Conservation (phyloP, 2,329 filamentous ascomycete genomes). For the Didymella pinodella region DNA sequence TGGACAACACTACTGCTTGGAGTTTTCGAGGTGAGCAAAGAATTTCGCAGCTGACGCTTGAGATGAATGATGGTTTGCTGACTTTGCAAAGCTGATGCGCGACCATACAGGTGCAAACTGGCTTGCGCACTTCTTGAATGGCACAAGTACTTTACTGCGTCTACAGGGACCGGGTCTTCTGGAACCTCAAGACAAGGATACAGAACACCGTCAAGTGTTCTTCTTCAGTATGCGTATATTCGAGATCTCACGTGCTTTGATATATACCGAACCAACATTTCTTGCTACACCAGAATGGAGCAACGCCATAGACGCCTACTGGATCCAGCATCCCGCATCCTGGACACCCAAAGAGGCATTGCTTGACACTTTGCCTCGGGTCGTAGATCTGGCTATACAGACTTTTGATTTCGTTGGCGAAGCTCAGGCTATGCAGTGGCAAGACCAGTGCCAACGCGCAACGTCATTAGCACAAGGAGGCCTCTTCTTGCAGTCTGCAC, state of each 20-base stretch:
- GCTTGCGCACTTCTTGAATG: slow-evolving; percentile 40
- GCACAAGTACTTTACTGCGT: slow-evolving; percentile 37
- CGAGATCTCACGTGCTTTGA: slow-evolving; percentile 38
- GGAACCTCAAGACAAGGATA: slow-evolving; percentile 1
- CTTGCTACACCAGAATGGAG: slow-evolving; percentile 31
- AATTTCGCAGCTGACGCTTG: background rate
- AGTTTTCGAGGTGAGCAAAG: slow-evolving; percentile 33
- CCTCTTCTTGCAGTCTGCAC: slow-evolving; percentile 21
- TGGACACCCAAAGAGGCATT: slow-evolving; percentile 39
- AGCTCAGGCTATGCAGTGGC: background rate
- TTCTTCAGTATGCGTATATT: slow-evolving; percentile 40
- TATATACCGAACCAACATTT: slow-evolving; percentile 37
- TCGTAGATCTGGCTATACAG: slow-evolving; percentile 34
- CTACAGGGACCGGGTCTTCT: slow-evolving; percentile 30
- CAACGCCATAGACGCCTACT: slow-evolving; percentile 27
- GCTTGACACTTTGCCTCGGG: slow-evolving; percentile 35
- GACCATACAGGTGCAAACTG: slow-evolving; percentile 38
- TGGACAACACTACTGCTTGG: slow-evolving; percentile 41
- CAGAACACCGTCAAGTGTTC: slow-evolving; percentile 28
- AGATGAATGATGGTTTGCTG: background rate
- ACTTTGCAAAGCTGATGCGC: slow-evolving; percentile 33
- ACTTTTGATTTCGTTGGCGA: slow-evolving; percentile 10
- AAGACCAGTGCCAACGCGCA: background rate
- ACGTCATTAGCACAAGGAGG: slow-evolving; percentile 31
- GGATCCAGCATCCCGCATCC: slow-evolving; percentile 19